phyloP scores from a whole-genome alignment of 257 asterid genomes.

The Capsicum chinense region DNA sequence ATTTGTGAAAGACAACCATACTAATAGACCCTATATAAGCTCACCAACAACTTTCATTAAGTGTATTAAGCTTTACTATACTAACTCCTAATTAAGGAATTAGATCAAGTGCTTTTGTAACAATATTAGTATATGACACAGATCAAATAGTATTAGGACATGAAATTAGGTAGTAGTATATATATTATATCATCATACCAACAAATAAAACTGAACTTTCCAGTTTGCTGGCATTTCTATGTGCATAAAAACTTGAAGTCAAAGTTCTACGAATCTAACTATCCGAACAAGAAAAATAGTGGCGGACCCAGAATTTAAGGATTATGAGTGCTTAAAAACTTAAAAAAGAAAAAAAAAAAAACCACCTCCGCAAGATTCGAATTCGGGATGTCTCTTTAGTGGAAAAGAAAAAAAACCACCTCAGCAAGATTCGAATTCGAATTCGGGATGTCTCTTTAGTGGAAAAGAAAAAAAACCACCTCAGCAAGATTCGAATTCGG shows the following conservation, averaged over 20 bases:
- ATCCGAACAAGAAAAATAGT: neutral
- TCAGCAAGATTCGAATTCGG: too few species aligned
- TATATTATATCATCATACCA: neutral
- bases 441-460: too few species aligned
- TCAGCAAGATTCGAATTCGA: too few species aligned
- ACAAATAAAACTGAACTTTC: slow-evolving; percentile 27
- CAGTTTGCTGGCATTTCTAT: neutral
- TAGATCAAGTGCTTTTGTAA: neutral
- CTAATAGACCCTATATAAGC: too few species aligned
- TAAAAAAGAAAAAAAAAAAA: too few species aligned
- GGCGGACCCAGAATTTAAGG: too few species aligned
- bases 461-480: rapidly evolving
- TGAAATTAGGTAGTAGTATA: slow-evolving; percentile 1
- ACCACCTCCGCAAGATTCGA: too few species aligned
- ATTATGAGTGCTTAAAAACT: too few species aligned
- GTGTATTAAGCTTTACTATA: neutral
- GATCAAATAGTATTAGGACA: neutral
- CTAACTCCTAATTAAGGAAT: neutral
- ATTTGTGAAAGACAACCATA: too few species aligned
- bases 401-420: too few species aligned
- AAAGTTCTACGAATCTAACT: neutral
- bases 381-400: too few species aligned
- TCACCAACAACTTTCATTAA: too few species aligned
- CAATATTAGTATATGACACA: neutral
- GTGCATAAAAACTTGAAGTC: neutral